phyloP scores from a whole-genome alignment of 441 rosid genomes.

The Macaranga tanarius region DNA sequence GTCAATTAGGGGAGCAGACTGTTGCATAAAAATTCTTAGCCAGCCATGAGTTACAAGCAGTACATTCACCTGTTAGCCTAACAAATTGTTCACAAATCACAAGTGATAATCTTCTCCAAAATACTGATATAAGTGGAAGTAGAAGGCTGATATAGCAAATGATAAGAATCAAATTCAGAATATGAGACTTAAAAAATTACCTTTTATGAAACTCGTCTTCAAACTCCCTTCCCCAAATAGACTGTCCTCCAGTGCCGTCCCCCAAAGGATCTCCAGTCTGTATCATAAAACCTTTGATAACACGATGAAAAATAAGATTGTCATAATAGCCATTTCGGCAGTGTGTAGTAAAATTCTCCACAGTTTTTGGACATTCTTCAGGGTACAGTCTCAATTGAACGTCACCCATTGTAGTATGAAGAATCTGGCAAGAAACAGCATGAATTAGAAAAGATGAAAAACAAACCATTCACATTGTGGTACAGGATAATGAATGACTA shows the following conservation, averaged over 20 bases:
- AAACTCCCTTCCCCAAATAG: slow-evolving; percentile 98
- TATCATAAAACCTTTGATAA: slow-evolving; percentile 96
- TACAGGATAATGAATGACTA: not conserved
- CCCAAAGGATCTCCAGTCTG: slow-evolving; percentile 99
- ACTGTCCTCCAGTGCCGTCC: slow-evolving; percentile 99
- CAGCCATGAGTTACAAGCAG: not conserved
- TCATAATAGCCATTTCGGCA: slow-evolving; percentile 94
- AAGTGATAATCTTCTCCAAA: slow-evolving; percentile 13
- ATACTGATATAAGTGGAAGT: not conserved
- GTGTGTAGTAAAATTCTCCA: slow-evolving; percentile 96
- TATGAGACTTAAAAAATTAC: slow-evolving; percentile 32
- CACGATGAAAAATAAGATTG: slow-evolving; percentile 92
- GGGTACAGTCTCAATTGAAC: slow-evolving; percentile 88
- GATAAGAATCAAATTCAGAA: not conserved
- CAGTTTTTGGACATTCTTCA: slow-evolving; percentile 98
- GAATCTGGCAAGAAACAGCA: slow-evolving; percentile 43
- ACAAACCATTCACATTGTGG: not conserved
- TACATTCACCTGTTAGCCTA: not conserved
- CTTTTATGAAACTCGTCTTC: slow-evolving; percentile 99
- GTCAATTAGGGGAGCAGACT: not conserved
- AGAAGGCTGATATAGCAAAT: not conserved
- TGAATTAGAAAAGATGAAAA: slow-evolving; percentile 11
- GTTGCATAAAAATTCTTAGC: not conserved
- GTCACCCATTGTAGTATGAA: slow-evolving; percentile 94
- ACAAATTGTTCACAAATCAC: not conserved